A percentile compares a stretch with the other conserved stretches of the same genome.
phyloP scores from a whole-genome alignment of 371 early-diverging fungal species.

The Haplosporangium sp. region DNA sequence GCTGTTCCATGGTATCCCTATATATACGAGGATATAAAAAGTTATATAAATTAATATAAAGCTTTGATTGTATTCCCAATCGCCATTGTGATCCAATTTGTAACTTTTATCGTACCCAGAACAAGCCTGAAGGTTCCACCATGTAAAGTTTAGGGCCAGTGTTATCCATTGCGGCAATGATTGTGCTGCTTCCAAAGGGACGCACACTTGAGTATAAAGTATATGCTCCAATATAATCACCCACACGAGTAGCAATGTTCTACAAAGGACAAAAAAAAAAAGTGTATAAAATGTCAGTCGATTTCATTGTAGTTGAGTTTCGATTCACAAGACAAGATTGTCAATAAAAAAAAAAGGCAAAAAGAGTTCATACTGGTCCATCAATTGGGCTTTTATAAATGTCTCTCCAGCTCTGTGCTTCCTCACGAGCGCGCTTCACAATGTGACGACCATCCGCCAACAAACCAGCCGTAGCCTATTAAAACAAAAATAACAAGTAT shows the following conservation, averaged over 20 bases:
- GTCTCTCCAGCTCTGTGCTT: slow-evolving; percentile 91
- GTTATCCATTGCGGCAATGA: slow-evolving; percentile 83
- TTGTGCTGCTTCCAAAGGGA: slow-evolving; percentile 93
- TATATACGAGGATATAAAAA: neutral
- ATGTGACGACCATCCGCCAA: slow-evolving; percentile 95
- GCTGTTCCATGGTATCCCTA: slow-evolving; percentile 96
- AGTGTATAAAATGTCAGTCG: neutral
- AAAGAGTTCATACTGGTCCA: slow-evolving; percentile 70
- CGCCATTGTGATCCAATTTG: neutral
- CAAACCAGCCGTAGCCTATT: slow-evolving; percentile 91
- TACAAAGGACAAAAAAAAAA: slow-evolving; percentile 28
- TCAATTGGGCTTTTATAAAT: slow-evolving; percentile 87
- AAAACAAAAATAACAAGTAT: neutral
- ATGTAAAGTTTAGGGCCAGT: slow-evolving; percentile 92
- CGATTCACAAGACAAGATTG: too few species aligned
- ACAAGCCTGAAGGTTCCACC: slow-evolving; percentile 97
- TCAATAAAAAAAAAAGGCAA: neutral
- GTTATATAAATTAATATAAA: neutral
- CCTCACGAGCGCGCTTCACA: slow-evolving; percentile 91
- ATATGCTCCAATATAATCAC: slow-evolving; percentile 94
- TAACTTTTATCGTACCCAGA: slow-evolving; percentile 76
- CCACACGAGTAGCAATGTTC: slow-evolving; percentile 94
- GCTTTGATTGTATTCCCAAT: too few species aligned
- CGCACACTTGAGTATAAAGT: slow-evolving; percentile 97
- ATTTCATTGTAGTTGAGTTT: too few species aligned